Conservation (phyloP, 257 asterid species). For the Jasminum sambac region DNA sequence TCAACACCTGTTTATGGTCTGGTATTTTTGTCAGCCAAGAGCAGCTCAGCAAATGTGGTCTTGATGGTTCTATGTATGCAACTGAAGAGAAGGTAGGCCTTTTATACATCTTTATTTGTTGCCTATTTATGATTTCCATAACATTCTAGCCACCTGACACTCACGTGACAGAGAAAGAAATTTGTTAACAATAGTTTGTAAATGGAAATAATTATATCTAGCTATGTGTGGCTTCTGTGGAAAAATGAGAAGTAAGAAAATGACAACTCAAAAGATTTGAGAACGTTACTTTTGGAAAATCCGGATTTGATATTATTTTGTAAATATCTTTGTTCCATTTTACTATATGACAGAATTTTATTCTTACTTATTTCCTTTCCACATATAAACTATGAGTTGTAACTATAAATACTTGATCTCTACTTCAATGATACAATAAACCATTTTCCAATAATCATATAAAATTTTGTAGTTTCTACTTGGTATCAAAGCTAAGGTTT, state of each 20-base stretch:
- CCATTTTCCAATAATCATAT: too few species aligned
- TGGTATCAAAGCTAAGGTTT: too few species aligned
- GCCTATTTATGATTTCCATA: background rate
- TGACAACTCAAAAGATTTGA: background rate
- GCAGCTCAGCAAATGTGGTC: conserved; percentile 83
- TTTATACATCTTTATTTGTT: conserved; percentile 17
- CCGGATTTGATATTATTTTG: too few species aligned
- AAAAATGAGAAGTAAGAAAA: background rate
- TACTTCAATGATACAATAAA: too few species aligned
- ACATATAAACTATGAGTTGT: too few species aligned
- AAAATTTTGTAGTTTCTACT: too few species aligned
- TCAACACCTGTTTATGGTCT: conserved; percentile 21
- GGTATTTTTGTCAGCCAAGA: conserved; percentile 61
- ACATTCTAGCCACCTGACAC: background rate
- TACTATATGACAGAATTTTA: too few species aligned
- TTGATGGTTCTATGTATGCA: conserved; percentile 77
- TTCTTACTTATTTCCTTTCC: too few species aligned
- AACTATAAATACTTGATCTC: too few species aligned
- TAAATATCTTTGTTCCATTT: too few species aligned
- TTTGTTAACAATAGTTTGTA: conserved; percentile 2
- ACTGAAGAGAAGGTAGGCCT: conserved; percentile 67
- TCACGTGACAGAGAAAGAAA: conserved; percentile 2
- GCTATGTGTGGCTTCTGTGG: conserved; percentile 11
- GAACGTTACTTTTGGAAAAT: background rate
- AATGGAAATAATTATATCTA: background rate